Evolutionary conservation across 768 basidiomycete species (phyloP), one percentile per base, ranked within the genome.

Genomic region (Gyrodon lividus): DNA sequence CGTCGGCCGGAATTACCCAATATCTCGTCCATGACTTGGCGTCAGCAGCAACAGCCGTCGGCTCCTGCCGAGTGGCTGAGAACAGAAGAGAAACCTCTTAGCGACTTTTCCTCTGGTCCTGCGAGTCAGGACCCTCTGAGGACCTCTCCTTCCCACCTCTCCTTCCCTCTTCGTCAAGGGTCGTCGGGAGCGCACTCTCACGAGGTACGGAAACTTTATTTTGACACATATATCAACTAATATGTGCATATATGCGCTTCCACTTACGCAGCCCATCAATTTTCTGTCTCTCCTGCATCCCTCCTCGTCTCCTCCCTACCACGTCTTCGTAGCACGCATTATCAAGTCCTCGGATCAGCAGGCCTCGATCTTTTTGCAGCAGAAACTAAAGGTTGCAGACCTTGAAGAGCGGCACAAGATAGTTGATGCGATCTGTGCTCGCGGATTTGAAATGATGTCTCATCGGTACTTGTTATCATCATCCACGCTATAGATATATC

Each of bases 361-460:
- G 61, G 91, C 91, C 12, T 91, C 89, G 13, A 92, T 92, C 47
- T 93, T 93, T 62, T 74, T 93, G 35, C 90, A 92, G 63, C 91
- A 93, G 64, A 93, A 93, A 63, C 78, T 93, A 60, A 93, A 93
- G 67, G 88, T 91, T 16, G 90, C 91, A 4, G 87, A 91, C 58
- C 57, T 76, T 17, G 80, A 84, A 45, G 90, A 92, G 64, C 77
- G 91, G 2, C 79, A 78, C 5, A 91, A 89, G 68, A 92, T 93
- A 40, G 85, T 93, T 14, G 89, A 92, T 60, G 91, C 91, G 42
- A 92, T 92, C 50, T 90, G 89, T 54, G 77, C 82, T 35, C 80
- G 84, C 12, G 90, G 91, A 1, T 89, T 88, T 55, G 91, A 93
- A 66, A 92, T 92, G 91, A 93, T 93, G 91, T 90, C 89, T 51